Percentiles rank a stretch among this genome's conserved stretches.
Conservation (phyloP, 495 filamentous ascomycete species). For the Penicillium turbatum region DNA sequence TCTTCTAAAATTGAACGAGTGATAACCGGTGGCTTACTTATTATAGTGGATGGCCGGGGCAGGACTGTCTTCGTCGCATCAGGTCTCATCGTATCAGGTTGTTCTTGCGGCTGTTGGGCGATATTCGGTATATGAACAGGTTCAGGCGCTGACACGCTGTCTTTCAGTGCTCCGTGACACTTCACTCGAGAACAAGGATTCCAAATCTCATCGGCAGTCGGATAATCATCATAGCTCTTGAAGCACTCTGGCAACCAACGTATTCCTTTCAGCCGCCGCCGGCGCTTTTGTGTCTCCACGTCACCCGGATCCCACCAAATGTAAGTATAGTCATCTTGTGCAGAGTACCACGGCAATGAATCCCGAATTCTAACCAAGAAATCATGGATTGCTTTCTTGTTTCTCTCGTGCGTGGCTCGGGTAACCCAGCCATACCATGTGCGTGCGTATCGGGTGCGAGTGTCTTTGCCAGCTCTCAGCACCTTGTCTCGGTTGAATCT, state of each 20-base stretch:
- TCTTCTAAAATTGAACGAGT: slow-evolving; percentile 1
- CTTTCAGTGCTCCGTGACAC: slow-evolving; percentile 16
- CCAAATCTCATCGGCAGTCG: slow-evolving; percentile 26
- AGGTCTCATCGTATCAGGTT: neutral
- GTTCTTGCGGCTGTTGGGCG: neutral
- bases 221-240: slow-evolving; percentile 28
- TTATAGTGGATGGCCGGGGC: neutral
- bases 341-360: slow-evolving; percentile 36
- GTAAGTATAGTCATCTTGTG: slow-evolving; percentile 34
- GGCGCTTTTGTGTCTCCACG: slow-evolving; percentile 18
- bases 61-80: no score
- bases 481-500: slow-evolving; percentile 34
- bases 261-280: slow-evolving; percentile 7
- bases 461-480: slow-evolving; percentile 28
- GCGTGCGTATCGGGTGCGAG: slow-evolving; percentile 34
- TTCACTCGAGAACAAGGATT: slow-evolving; percentile 17
- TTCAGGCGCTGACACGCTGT: neutral
- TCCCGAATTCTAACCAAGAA: slow-evolving; percentile 16
- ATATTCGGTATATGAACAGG: neutral
- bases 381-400: slow-evolving; percentile 24
- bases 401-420: slow-evolving; percentile 28
- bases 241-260: slow-evolving; percentile 25
- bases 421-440: slow-evolving; percentile 49
- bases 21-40: neutral
- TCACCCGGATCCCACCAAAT: slow-evolving; percentile 43